A percentile compares a stretch with the other conserved stretches of the same genome.
Evolutionary conservation across 1,284 basidiomycete genomes (phyloP).

Genomic region (Apiotrichum laibachii): DNA sequence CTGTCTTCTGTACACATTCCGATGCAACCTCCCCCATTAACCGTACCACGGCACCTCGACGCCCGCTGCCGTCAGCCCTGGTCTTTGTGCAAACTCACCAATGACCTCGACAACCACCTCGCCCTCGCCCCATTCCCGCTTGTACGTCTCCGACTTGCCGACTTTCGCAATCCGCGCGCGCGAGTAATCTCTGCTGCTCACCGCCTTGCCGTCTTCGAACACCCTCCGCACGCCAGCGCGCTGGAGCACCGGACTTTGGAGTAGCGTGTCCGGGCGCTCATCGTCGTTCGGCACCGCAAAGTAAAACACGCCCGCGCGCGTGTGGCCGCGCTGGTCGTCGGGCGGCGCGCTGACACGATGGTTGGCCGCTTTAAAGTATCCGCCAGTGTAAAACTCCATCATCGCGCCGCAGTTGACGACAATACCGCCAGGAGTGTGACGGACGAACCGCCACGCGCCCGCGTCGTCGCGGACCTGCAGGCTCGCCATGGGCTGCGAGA

Average conservation of each 20-base stretch:
- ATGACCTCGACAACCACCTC: constrained; percentile 27
- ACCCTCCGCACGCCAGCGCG: constrained; percentile 13
- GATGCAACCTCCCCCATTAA: background rate
- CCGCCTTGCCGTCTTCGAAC: constrained; percentile 20
- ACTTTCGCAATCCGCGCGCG: constrained; percentile 28
- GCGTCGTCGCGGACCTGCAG: constrained; percentile 26
- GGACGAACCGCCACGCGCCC: constrained; percentile 26
- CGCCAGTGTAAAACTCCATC: constrained; percentile 36
- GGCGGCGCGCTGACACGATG: constrained; percentile 52
- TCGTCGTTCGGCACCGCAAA: constrained; percentile 52
- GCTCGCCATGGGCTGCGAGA: constrained; percentile 29
- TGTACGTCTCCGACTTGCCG: constrained; percentile 30
- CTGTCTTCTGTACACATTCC: too few relatives aligned
- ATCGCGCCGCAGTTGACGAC: constrained; percentile 31
- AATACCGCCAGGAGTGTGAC: constrained; percentile 27
- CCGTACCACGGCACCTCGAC: constrained; percentile 26
- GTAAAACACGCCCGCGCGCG: constrained; percentile 50
- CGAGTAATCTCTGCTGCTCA: constrained; percentile 22
- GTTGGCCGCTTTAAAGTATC: constrained; percentile 45
- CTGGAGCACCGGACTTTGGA: constrained; percentile 40
- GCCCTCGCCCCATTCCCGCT: constrained; percentile 24
- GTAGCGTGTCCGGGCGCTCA: constrained; percentile 33
- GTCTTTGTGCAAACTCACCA: constrained; percentile 4
- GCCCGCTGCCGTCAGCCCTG: constrained; percentile 4
- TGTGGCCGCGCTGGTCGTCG: constrained; percentile 47